Evolutionary conservation across 345 rosid genomes (phyloP), one percentile per base, ranked within the genome.

Genomic region (Rhizophora apiculata): DNA sequence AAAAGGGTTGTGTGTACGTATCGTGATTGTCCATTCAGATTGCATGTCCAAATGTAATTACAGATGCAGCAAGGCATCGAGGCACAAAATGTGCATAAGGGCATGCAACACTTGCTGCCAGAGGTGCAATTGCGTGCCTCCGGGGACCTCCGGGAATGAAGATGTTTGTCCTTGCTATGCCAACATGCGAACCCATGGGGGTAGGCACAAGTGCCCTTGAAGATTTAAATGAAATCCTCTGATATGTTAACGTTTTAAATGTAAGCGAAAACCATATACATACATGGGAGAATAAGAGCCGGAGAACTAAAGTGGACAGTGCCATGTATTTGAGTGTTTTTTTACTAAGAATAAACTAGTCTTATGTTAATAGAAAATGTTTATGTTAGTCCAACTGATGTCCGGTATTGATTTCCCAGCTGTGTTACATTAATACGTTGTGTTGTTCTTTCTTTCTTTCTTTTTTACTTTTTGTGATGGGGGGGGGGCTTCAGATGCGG

Each of bases 121-220:
- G 61, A 82, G 88, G 57, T 85, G 88, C 76, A 72, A 80, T 48
- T 85, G 88, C 48, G 89, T 85, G 22, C 89, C 89, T 1, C 86
- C 86, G 0, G 86, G 89, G 13, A 85, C 86, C 22, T 54, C 82
- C 0, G 86, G 89, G 18, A 81, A 85, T 58, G 51, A 71, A 55
- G 79, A 77, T 58, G 64, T 54, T 18, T 79, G 89, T 65, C 85
- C 81, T 52, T 85, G 89, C 76, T 83, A 85, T 48, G 82, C 85
- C 54, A 71, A 70, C 59, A 77, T 85, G 83, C 83, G 72, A 43
- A 85, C 89, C 60, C 86, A 82, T 8, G 82, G 81, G 9, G 80
- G 76, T 32, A 69, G 62, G 29, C 76, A 67, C 62, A 82, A 83
- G 72, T 85, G 86, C 71, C 89, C 89, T 65, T 83, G 74, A 66